These are phyloP conservation scores for Ilyonectria sp. DNA, from an alignment of 2,329 filamentous ascomycete genomes.

Conservation along the genomic window DNA sequence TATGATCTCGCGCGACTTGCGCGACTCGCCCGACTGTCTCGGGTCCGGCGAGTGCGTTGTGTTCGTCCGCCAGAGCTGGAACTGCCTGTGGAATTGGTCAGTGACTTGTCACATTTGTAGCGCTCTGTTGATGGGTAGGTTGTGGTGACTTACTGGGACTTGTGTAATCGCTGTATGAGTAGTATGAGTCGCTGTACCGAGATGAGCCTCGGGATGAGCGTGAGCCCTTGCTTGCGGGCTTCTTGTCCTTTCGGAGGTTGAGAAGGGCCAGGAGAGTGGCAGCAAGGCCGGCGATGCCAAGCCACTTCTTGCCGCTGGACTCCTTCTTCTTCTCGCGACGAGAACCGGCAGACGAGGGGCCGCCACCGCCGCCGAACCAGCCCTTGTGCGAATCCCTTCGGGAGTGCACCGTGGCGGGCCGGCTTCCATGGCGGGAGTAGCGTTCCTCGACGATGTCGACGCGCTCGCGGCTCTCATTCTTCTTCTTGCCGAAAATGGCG, in stretches of 20 bases:
- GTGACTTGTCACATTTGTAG: constrained; percentile 22
- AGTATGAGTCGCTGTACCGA: constrained; percentile 68
- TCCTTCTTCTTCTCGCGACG: constrained; percentile 66
- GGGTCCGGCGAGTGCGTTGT: constrained; percentile 51
- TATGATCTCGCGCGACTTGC: constrained; percentile 50
- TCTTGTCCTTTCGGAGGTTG: constrained; percentile 68
- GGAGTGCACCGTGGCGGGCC: constrained; percentile 58
- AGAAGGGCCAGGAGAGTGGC: constrained; percentile 69
- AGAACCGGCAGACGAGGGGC: constrained; percentile 57
- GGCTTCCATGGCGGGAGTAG: constrained; percentile 65
- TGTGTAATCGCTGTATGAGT: constrained; percentile 66
- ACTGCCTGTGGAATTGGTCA: constrained; percentile 54
- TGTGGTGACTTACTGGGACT: constrained; percentile 65
- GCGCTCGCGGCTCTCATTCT: constrained; percentile 66
- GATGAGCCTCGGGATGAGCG: constrained; percentile 59
- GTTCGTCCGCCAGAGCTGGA: constrained; percentile 63
- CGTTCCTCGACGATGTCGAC: constrained; percentile 77
- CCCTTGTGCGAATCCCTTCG: constrained; percentile 68
- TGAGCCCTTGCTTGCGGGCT: constrained; percentile 57
- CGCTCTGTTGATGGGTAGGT: constrained; percentile 14
- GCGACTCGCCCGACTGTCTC: constrained; percentile 50
- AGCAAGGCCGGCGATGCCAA: constrained; percentile 67
- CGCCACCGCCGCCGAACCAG: constrained; percentile 69
- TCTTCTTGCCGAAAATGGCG: constrained; percentile 73
- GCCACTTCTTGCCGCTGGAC: constrained; percentile 64